phyloP scores from a whole-genome alignment of 83 land plant species.

The Isoetes engelmannii region DNA sequence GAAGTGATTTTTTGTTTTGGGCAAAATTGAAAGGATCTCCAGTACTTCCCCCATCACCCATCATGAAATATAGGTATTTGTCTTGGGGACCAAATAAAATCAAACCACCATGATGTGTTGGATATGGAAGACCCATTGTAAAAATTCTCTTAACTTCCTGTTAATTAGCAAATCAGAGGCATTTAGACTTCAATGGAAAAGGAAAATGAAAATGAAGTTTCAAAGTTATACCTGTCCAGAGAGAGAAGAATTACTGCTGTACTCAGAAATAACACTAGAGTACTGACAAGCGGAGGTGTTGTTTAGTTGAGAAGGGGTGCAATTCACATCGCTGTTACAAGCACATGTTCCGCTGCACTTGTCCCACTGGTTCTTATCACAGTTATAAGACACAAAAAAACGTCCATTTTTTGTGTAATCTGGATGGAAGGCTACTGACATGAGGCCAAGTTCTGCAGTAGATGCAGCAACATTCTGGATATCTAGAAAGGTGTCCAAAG shows the following conservation, averaged over 20 bases:
- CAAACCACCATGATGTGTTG: constrained; percentile 71
- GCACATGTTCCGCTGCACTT: constrained; percentile 74
- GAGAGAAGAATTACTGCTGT: constrained; percentile 18
- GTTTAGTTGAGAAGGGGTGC: constrained; percentile 59
- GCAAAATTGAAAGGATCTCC: constrained; percentile 83
- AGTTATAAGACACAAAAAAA: constrained; percentile 81
- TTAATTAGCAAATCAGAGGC: constrained; percentile 46
- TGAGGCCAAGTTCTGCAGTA: constrained; percentile 57
- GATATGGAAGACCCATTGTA: constrained; percentile 83
- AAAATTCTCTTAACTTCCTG: constrained; percentile 77
- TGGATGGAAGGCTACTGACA: constrained; percentile 90
- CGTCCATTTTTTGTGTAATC: constrained; percentile 74
- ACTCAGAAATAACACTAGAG: constrained; percentile 73
- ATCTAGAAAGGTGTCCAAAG: constrained; percentile 59
- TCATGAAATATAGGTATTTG: constrained; percentile 79
- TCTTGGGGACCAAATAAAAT: constrained; percentile 88
- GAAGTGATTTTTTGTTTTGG: constrained; percentile 74
- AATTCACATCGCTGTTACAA: constrained; percentile 57
- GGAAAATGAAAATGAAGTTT: too few relatives aligned
- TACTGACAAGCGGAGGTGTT: constrained; percentile 66
- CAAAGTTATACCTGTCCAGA: too few relatives aligned
- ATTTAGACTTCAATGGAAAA: too few relatives aligned
- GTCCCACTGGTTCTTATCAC: constrained; percentile 50
- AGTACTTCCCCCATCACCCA: constrained; percentile 81
- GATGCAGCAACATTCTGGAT: constrained; percentile 44